Base-by-base conservation (phyloP, 257 asterid species). In the Nicotiana tomentosiformis region DNA sequence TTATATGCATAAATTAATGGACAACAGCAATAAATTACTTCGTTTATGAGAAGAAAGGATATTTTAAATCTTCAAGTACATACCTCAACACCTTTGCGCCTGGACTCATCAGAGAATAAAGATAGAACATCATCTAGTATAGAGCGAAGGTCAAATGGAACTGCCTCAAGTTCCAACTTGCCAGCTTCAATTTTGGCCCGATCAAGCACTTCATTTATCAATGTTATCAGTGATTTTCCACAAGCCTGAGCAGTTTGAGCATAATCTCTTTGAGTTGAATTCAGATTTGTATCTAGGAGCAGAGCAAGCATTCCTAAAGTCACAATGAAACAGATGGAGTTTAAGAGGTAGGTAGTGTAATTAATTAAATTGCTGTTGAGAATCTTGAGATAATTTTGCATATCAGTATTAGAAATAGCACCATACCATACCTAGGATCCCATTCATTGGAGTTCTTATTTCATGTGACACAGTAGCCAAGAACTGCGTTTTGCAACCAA, bases 371-470 rank as follows among this genome's bases (percentile, higher is more conserved):
- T 66, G 20, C 7, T 43, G n/a, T 23, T 16, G 66, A 69, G 60
- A 8, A 7, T 56, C 12, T 23, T 16, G 66, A 69, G 35, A 8
- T 30, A 43, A 20, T 65, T 61, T 32, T 23, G 74, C 81, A 39
- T 32, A 69, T 49, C 16, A 66, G 49, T 60, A 49, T 29, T 46
- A 69, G 60, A 23, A 37, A 60, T 64, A 37, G 78, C 23, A 7
- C 74, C 84, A 26, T 95, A 7, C 74, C 83, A 18, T 95, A 95
- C 99, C 99, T 66, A 95, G 90, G 83, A 95, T 88, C 46, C 99
- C 99, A 57, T 95, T 94, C 99, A 95, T 93, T 23, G 99, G 98
- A 85, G 99, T 95, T 89, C 99, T 88, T 82, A 95, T 95, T 89
- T 95, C 99, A 79, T 95, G 99, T 30, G 99, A 95, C 90, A 95